Conservation (phyloP, 192 early-diverging fungal genomes). For the Diversispora epigaea region DNA sequence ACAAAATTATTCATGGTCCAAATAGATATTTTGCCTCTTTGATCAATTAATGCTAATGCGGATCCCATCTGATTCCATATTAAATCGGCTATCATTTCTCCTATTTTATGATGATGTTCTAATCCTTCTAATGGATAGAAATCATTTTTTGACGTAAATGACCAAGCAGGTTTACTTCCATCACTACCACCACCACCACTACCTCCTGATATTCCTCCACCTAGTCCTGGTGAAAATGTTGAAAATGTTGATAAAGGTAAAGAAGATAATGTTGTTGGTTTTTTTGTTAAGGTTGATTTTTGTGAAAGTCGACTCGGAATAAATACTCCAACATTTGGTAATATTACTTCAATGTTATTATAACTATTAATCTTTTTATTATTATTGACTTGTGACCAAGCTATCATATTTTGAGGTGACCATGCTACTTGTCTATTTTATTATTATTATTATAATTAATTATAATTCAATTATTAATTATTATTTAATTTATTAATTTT, state of each 20-base stretch:
- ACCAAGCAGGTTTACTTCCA: background rate
- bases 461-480: no score
- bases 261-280: no score
- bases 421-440: background rate
- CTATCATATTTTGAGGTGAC: conserved; percentile 1
- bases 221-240: no score
- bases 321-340: background rate
- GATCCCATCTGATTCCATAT: conserved; percentile 23
- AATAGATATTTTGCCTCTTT: conserved; percentile 10
- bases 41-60: conserved; percentile 24
- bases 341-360: background rate
- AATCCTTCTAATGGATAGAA: background rate
- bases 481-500: no score
- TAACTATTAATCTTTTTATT: background rate
- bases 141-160: background rate
- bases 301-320: background rate
- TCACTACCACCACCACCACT: background rate
- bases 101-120: background rate
- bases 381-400: background rate
- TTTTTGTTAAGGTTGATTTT: no score
- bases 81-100: conserved; percentile 9
- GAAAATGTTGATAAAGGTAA: no score
- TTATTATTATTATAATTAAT: background rate
- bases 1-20: conserved; percentile 30
- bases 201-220: no score